A percentile compares a stretch with the other conserved stretches of the same genome.
Evolutionary conservation across 2,329 filamentous ascomycete species (phyloP).

Genomic region (Pestalotiopsis sp.): DNA sequence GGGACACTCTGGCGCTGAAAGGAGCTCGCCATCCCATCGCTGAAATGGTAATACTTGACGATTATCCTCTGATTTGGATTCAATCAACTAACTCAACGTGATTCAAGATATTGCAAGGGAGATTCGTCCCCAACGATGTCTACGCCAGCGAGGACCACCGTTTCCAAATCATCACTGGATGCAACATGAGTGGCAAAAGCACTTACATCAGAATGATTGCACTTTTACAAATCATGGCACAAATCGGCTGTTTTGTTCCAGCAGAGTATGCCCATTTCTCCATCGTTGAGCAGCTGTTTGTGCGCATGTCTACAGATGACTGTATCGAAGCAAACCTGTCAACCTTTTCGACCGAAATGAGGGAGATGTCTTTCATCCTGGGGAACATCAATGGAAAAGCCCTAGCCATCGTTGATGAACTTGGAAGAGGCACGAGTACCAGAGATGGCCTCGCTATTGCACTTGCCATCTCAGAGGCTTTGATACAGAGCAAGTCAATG

Average conservation of each 20-base stretch:
- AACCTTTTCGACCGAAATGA: constrained; percentile 93
- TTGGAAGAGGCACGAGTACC: constrained; percentile 88
- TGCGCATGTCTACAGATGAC: constrained; percentile 84
- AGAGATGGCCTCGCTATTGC: constrained; percentile 88
- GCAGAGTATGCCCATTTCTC: constrained; percentile 82
- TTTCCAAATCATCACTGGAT: constrained; percentile 93
- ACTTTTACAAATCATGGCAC: constrained; percentile 88
- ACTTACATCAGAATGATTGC: constrained; percentile 90
- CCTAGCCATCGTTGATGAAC: constrained; percentile 85
- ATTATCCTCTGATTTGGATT: background rate
- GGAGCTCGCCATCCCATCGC: constrained; percentile 77
- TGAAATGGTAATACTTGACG: constrained; percentile 56
- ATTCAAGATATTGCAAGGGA: constrained; percentile 58
- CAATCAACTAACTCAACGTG: constrained; percentile 4
- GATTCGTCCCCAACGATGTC: constrained; percentile 87
- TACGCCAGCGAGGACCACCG: constrained; percentile 79
- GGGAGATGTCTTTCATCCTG: constrained; percentile 91
- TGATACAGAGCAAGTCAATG: constrained; percentile 76
- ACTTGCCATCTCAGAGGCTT: constrained; percentile 83
- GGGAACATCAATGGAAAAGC: constrained; percentile 77
- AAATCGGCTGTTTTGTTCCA: constrained; percentile 89
- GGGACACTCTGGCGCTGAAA: constrained; percentile 71
- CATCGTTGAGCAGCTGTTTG: constrained; percentile 82
- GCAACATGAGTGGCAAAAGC: constrained; percentile 98
- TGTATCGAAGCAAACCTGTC: constrained; percentile 89